A percentile compares a stretch with the other conserved stretches of the same genome.
These are phyloP conservation scores for Lentinula edodes DNA, from an alignment of 768 basidiomycete species.

Conservation along the genomic window DNA sequence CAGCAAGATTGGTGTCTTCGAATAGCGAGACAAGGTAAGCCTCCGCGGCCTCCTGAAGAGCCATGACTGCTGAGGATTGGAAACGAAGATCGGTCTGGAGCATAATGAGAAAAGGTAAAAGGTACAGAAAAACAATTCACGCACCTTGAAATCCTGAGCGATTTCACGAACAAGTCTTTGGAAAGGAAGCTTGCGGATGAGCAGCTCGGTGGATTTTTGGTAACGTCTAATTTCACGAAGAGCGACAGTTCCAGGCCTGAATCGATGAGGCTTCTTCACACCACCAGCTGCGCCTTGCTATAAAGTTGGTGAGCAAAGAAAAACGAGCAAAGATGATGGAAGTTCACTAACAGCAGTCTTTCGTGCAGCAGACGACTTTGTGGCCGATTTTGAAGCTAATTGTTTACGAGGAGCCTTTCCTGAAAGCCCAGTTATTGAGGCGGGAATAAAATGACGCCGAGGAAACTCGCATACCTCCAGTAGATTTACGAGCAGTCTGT, in stretches of 20 bases:
- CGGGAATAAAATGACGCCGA: background rate
- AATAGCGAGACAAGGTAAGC: constrained; percentile 75
- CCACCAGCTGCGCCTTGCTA: constrained; percentile 61
- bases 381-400: constrained; percentile 55
- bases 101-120: constrained; percentile 5
- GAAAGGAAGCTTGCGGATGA: constrained; percentile 88
- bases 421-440: constrained; percentile 10
- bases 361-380: constrained; percentile 30
- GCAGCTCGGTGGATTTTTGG: constrained; percentile 84
- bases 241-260: constrained; percentile 80
- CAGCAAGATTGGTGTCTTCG: constrained; percentile 79
- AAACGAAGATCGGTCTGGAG: constrained; percentile 73
- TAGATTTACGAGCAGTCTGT: constrained; percentile 57
- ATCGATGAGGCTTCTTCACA: constrained; percentile 92
- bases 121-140: constrained; percentile 13
- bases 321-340: background rate
- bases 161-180: constrained; percentile 88
- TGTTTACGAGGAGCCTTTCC: constrained; percentile 69
- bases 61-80: constrained; percentile 88
- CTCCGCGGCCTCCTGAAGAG: constrained; percentile 83
- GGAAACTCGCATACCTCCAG: constrained; percentile 44
- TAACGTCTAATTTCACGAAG: constrained; percentile 87
- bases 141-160: constrained; percentile 85
- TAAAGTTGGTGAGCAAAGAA: background rate
- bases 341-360: constrained; percentile 46